Conservation (phyloP, 148 eudicot genomes). For the Silene uniflora region DNA sequence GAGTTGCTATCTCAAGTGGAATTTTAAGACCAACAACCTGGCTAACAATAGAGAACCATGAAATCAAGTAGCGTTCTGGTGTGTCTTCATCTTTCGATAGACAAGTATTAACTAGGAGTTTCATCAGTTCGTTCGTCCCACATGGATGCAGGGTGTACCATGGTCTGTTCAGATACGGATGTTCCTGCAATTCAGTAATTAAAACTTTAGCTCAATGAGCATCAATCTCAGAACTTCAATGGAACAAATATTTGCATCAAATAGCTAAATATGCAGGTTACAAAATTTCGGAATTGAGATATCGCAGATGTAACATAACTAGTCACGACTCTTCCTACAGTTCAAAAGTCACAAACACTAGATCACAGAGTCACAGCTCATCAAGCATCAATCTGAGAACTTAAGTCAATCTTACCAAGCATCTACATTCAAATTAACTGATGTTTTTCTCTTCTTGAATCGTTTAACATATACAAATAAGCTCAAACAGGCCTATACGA, state of each 20-base stretch:
- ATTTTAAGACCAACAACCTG: slow-evolving; percentile 76
- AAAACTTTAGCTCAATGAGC: background rate
- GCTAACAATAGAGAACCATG: slow-evolving; percentile 86
- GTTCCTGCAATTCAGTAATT: slow-evolving; percentile 49
- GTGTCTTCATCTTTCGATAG: slow-evolving; percentile 20
- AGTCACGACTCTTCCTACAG: background rate
- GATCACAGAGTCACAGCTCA: background rate
- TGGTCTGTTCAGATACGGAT: slow-evolving; percentile 80
- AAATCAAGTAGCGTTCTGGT: slow-evolving; percentile 47
- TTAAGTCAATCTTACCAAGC: background rate
- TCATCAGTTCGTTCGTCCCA: slow-evolving; percentile 87
- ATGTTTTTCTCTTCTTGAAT: too few species aligned
- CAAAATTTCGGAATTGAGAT: too few species aligned
- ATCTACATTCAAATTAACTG: background rate
- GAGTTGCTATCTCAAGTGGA: slow-evolving; percentile 53
- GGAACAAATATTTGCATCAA: too few species aligned
- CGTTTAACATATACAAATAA: too few species aligned
- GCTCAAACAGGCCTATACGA: background rate
- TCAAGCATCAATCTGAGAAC: background rate
- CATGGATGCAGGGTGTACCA: slow-evolving; percentile 92
- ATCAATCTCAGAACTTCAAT: background rate
- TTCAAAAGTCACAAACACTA: too few species aligned
- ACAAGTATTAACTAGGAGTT: slow-evolving; percentile 37
- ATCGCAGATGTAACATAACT: background rate
- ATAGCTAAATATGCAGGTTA: too few species aligned